These are phyloP conservation scores for Nannochloris sp. DNA, from an alignment of 139 green algal genomes.

Conservation along the genomic window DNA sequence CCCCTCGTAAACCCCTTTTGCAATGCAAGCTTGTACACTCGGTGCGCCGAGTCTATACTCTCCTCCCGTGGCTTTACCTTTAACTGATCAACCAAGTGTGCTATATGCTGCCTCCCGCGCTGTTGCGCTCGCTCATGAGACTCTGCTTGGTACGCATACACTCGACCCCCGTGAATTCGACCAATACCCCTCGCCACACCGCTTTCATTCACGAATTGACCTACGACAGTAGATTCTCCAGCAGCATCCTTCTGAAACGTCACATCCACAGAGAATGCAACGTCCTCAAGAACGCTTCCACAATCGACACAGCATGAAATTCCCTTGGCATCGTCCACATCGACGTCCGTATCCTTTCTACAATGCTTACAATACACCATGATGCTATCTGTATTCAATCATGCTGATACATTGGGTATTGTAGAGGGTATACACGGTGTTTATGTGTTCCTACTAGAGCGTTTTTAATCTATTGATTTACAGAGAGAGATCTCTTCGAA, in stretches of 20 bases:
- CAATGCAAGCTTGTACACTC: slow-evolving; percentile 81
- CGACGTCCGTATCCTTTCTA: slow-evolving; percentile 43
- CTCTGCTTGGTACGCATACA: slow-evolving; percentile 70
- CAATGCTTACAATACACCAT: slow-evolving; percentile 48
- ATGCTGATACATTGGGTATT: no score
- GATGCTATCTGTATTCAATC: background rate
- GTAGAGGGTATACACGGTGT: no score
- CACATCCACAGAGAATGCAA: slow-evolving; percentile 72
- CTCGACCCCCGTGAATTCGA: slow-evolving; percentile 54
- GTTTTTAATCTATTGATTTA: no score
- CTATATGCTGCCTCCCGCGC: slow-evolving; percentile 68
- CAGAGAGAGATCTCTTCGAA: no score
- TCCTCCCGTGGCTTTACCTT: slow-evolving; percentile 67
- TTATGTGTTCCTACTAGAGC: no score
- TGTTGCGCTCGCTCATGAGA: slow-evolving; percentile 70
- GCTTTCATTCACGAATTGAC: slow-evolving; percentile 74
- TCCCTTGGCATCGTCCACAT: slow-evolving; percentile 64
- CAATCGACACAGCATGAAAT: slow-evolving; percentile 82
- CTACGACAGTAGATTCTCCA: slow-evolving; percentile 62
- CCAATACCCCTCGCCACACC: slow-evolving; percentile 43
- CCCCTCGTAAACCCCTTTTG: slow-evolving; percentile 88
- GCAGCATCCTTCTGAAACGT: slow-evolving; percentile 80
- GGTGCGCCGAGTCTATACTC: slow-evolving; percentile 46
- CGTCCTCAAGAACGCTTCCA: slow-evolving; percentile 82
- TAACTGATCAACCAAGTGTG: slow-evolving; percentile 71